Evolutionary conservation across 495 filamentous ascomycete genomes (phyloP), one percentile per base, ranked within the genome.

Genomic region (Apiosordaria backusii): DNA sequence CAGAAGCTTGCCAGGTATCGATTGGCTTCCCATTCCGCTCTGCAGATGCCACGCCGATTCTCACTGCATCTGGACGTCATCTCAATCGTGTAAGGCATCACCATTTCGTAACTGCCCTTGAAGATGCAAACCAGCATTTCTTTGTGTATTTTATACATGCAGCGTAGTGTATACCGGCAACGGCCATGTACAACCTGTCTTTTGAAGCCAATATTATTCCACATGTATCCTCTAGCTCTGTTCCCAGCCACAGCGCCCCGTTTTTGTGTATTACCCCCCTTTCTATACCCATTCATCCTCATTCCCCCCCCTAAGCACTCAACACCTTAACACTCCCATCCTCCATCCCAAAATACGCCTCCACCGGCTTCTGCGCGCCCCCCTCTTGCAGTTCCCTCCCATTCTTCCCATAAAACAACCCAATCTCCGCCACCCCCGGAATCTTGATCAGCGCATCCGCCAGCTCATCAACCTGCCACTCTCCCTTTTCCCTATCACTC

Each of bases 311-410:
- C 16, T 15, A 45, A 45, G 35, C 35, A 1, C 35, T 45, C 35
- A 45, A 45, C 35, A 77, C 67, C 60, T 75, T 26, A 0, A 78
- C 75, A 6, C 50, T 72, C 72, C 83, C 29, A 77, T 88, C 62
- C 90, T 89, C 85, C 89, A 92, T 92, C 18, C 95, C 95, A 77
- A 98, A 98, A 78, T 97, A 99, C 29, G 92, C 93, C 52, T 92
- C 91, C 23, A 97, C 85, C 3, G 95, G 95, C 76, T 92, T 94
- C 80, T 97, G 92, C 2, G 92, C 95, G 35, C 92, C 75, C 53
- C 80, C 81, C 50, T 82, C 80, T 27, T 45, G 7, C 40, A 88
- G 87, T 76, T 93, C 79, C 3, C 83, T 75, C 4, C 93, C 93
- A 63, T 92, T 92, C 67, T 85, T 57, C 0, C 93, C 93, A 57